Conservation (phyloP, 2,329 filamentous ascomycete species). For the Trichoderma koningiopsis region DNA sequence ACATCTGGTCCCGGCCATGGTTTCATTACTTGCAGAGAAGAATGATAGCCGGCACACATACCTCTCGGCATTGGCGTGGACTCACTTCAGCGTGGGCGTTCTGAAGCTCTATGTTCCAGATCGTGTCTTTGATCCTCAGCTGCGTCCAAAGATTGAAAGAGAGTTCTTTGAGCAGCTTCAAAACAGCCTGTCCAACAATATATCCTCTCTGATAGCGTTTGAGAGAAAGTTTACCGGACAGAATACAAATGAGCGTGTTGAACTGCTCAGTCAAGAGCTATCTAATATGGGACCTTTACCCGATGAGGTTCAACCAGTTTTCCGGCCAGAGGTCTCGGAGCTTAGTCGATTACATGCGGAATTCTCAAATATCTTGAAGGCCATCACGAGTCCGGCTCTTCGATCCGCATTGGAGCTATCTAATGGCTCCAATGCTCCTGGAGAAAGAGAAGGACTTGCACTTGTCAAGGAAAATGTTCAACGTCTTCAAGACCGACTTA, state of each 20-base stretch:
- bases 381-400: constrained; percentile 55
- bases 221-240: constrained; percentile 70
- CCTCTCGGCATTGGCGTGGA: constrained; percentile 63
- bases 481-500: constrained; percentile 71
- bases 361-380: constrained; percentile 73
- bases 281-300: constrained; percentile 66
- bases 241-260: constrained; percentile 65
- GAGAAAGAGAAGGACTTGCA: constrained; percentile 45
- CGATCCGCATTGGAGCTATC: constrained; percentile 37
- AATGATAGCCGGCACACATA: constrained; percentile 33
- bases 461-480: constrained; percentile 60
- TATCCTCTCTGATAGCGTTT: constrained; percentile 65
- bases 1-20: constrained; percentile 50
- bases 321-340: constrained; percentile 69
- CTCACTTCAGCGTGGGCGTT: constrained; percentile 72
- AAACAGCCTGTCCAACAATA: constrained; percentile 55
- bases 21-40: constrained; percentile 43
- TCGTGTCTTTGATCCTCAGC: constrained; percentile 79
- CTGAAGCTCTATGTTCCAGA: constrained; percentile 84
- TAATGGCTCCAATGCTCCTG: neutral
- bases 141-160: constrained; percentile 66
- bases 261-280: constrained; percentile 64
- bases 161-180: constrained; percentile 59
- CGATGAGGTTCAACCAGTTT: constrained; percentile 64
- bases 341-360: constrained; percentile 77